These are phyloP conservation scores for Elasticomyces elasticus DNA, from an alignment of 495 filamentous ascomycete genomes.

Conservation along the genomic window DNA sequence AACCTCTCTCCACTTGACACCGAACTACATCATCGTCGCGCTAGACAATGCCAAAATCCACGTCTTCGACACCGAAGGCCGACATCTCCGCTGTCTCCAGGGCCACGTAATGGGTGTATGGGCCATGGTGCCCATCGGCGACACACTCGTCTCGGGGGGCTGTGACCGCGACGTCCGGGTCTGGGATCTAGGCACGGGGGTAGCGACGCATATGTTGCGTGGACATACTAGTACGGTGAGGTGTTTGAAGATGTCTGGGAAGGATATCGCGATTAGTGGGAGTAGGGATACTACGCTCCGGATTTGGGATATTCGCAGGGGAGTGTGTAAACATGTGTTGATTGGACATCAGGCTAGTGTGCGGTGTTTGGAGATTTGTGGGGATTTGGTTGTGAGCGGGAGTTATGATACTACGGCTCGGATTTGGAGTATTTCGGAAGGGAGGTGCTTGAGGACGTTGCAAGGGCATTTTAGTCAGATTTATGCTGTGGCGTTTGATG, in stretches of 20 bases:
- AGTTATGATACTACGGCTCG: conserved; percentile 95
- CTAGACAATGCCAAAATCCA: conserved; percentile 98
- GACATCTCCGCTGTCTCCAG: conserved; percentile 75
- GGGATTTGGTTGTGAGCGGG: conserved; percentile 88
- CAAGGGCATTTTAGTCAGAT: conserved; percentile 98
- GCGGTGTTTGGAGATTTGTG: conserved; percentile 88
- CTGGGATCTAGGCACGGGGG: conserved; percentile 88
- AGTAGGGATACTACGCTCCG: conserved; percentile 89
- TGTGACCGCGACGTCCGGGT: conserved; percentile 95
- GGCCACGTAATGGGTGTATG: conserved; percentile 99
- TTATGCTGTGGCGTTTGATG: conserved; percentile 96
- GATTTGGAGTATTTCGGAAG: conserved; percentile 94
- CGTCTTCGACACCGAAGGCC: conserved; percentile 86
- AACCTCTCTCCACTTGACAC: conserved; percentile 85
- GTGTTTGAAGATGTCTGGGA: conserved; percentile 94
- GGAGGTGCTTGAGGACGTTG: conserved; percentile 77
- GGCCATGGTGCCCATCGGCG: conserved; percentile 98
- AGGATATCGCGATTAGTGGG: conserved; percentile 86
- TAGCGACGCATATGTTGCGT: conserved; percentile 62
- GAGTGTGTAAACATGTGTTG: conserved; percentile 80
- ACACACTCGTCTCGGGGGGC: conserved; percentile 88
- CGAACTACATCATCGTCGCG: conserved; percentile 93
- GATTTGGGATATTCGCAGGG: conserved; percentile 86
- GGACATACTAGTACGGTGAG: conserved; percentile 95
- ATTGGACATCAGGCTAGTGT: conserved; percentile 96